Evolutionary conservation across 2,329 filamentous ascomycete species (phyloP), one percentile per base, ranked within the genome.

Genomic region (Epichloe bromicola): DNA sequence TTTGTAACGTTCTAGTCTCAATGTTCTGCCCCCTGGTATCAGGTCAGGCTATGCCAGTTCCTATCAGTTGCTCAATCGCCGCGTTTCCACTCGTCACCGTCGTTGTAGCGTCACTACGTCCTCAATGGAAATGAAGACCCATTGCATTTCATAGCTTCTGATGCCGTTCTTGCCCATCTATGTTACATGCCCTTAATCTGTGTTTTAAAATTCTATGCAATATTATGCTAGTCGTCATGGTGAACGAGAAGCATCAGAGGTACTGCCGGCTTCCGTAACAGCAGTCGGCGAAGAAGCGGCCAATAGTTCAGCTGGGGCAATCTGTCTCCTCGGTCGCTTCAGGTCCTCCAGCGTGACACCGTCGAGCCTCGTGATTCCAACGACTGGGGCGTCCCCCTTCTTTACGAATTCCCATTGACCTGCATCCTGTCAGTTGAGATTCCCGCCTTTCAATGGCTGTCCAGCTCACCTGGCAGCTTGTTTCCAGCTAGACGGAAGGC

Each of bases 401-500:
- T 84, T 88, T 36, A 96, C 89, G 64, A 97, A 95, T 64, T 96
- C 89, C 73, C 88, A 98, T 64, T 85, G 75, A 2, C 86, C 86
- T 86, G 51, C 14, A 46, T 14, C 23, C 14, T 44, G 50, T 66
- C 56, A 65, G 62, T 48, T 14, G 57, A 17, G 49, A 17, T 17
- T 23, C 2, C n/a, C 23, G 30, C 5, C 17, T 19, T 33, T 15
- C 2, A 2, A 17, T 20, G 4, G 6, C 43, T 26, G 30, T 12
- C 7, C 17, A 40, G 71, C 80, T 66, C 71, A 89, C 88, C 89
- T 48, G 93, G 93, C 68, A 98, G 73, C 74, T 98, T 98, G 70
- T 94, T 88, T 41, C 88, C 93, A 15, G 93, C 93, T 65, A 98
- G 72, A 56, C 93, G 80, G 71, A 98, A 95, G 34, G 93, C 93